A percentile compares a stretch with the other conserved stretches of the same genome.
Evolutionary conservation across 148 eudicot genomes (phyloP).

Genomic region (Suaeda aralocaspica): DNA sequence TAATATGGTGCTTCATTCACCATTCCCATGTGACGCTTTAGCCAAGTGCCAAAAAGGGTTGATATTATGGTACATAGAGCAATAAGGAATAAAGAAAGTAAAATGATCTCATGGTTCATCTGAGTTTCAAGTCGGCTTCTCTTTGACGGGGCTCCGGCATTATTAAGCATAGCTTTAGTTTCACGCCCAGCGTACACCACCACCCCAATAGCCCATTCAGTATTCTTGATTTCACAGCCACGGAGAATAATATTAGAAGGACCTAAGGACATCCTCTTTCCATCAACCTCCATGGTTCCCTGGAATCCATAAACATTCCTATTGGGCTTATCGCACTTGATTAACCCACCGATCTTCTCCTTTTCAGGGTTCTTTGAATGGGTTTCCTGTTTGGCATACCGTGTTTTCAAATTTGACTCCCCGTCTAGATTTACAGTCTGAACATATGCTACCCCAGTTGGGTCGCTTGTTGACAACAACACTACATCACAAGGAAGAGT

Average conservation of each 20-base stretch:
- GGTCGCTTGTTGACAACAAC: slow-evolving; percentile 87
- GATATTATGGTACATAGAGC: slow-evolving; percentile 69
- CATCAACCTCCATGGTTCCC: slow-evolving; percentile 85
- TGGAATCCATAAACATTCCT: slow-evolving; percentile 95
- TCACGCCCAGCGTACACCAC: slow-evolving; percentile 90
- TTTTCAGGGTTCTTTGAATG: slow-evolving; percentile 52
- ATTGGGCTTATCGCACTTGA: slow-evolving; percentile 93
- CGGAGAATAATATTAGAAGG: slow-evolving; percentile 91
- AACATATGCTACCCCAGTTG: slow-evolving; percentile 94
- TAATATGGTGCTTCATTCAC: slow-evolving; percentile 65
- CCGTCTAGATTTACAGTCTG: slow-evolving; percentile 97
- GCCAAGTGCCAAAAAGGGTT: slow-evolving; percentile 74
- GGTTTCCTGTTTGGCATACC: slow-evolving; percentile 98
- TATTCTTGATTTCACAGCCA: slow-evolving; percentile 96
- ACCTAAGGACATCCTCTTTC: slow-evolving; percentile 85
- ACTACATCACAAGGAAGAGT: slow-evolving; percentile 97
- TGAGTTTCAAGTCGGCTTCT: slow-evolving; percentile 89
- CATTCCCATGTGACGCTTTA: slow-evolving; percentile 61
- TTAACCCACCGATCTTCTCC: slow-evolving; percentile 62
- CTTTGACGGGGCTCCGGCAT: slow-evolving; percentile 96
- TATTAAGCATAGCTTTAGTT: slow-evolving; percentile 98
- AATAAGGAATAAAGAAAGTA: slow-evolving; percentile 73
- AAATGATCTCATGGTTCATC: slow-evolving; percentile 83
- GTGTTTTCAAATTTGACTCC: slow-evolving; percentile 90
- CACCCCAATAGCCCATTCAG: slow-evolving; percentile 84